phyloP scores from a whole-genome alignment of 441 rosid genomes.

The Pelargonium citronellum region DNA sequence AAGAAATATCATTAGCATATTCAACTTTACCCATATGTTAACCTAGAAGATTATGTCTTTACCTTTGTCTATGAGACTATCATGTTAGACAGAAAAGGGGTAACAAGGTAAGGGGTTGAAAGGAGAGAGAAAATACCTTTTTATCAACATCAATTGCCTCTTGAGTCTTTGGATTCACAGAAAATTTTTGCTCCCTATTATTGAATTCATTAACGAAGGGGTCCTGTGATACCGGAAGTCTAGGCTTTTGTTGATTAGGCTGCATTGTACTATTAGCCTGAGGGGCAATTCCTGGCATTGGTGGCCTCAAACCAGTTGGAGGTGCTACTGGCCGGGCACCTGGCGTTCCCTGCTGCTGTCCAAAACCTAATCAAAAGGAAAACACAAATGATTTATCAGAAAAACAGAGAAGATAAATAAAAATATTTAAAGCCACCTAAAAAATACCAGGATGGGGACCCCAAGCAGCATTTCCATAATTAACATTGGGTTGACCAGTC shows the following conservation, averaged over 20 bases:
- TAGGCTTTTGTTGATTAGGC: conserved; percentile 47
- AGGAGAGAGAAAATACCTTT: conserved; percentile 42
- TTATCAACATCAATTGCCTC: conserved; percentile 45
- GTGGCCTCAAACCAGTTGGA: conserved; percentile 67
- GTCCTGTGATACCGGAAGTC: conserved; percentile 46
- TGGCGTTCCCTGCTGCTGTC: conserved; percentile 49
- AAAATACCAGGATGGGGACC: conserved; percentile 58
- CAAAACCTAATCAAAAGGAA: conserved; percentile 50
- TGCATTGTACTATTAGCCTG: conserved; percentile 35
- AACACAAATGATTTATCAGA: conserved; percentile 15
- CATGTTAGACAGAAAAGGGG: background rate
- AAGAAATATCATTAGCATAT: background rate
- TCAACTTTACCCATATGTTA: background rate
- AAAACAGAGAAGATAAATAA: conserved; percentile 12
- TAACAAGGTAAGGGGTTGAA: background rate
- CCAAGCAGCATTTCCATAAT: conserved; percentile 71
- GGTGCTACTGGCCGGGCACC: conserved; percentile 50
- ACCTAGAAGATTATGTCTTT: background rate
- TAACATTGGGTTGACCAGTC: conserved; percentile 61
- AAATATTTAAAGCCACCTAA: conserved; percentile 19
- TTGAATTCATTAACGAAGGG: conserved; percentile 53
- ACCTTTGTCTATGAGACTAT: background rate
- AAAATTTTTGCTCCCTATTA: conserved; percentile 32
- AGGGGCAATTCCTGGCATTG: conserved; percentile 39
- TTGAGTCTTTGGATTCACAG: conserved; percentile 35